phyloP scores from a whole-genome alignment of 2,329 filamentous ascomycete species.

The Fusarium irregulare region DNA sequence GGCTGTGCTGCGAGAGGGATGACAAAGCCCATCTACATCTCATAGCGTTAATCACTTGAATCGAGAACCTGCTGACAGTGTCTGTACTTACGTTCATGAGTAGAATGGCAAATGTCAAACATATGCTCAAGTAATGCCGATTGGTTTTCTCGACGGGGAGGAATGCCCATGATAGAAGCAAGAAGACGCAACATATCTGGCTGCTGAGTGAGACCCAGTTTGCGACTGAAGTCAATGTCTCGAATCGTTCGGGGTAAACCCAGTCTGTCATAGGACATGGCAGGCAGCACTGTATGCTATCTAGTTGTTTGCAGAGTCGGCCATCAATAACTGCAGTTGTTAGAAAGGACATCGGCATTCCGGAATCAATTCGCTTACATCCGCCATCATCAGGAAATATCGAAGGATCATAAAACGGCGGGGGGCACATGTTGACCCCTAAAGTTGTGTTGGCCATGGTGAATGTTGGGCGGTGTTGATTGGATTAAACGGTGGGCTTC shows the following conservation, averaged over 20 bases:
- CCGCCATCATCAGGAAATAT: constrained; percentile 71
- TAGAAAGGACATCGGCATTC: constrained; percentile 7
- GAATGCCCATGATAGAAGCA: constrained; percentile 81
- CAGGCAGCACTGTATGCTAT: constrained; percentile 77
- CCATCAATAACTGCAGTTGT: constrained; percentile 64
- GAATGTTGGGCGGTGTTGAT: constrained; percentile 2
- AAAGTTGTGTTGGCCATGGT: constrained; percentile 49
- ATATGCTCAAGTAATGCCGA: constrained; percentile 92
- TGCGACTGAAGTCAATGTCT: constrained; percentile 70
- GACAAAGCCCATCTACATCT: constrained; percentile 82
- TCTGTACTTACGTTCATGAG: constrained; percentile 78
- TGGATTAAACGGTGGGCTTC: constrained; percentile 6
- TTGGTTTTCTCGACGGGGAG: constrained; percentile 90
- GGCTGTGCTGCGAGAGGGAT: constrained; percentile 84
- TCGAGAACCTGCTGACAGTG: not conserved
- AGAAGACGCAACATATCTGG: constrained; percentile 76
- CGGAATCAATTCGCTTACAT: constrained; percentile 63
- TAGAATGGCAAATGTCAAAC: constrained; percentile 78
- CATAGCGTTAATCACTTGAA: constrained; percentile 33
- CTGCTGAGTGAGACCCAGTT: constrained; percentile 86
- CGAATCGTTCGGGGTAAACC: constrained; percentile 71
- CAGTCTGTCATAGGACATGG: constrained; percentile 90
- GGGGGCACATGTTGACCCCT: constrained; percentile 67
- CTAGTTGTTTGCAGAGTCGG: constrained; percentile 62
- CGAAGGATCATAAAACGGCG: constrained; percentile 75